Evolutionary conservation across 768 basidiomycete genomes (phyloP).

Genomic region (Rhodotorula taiwanensis): DNA sequence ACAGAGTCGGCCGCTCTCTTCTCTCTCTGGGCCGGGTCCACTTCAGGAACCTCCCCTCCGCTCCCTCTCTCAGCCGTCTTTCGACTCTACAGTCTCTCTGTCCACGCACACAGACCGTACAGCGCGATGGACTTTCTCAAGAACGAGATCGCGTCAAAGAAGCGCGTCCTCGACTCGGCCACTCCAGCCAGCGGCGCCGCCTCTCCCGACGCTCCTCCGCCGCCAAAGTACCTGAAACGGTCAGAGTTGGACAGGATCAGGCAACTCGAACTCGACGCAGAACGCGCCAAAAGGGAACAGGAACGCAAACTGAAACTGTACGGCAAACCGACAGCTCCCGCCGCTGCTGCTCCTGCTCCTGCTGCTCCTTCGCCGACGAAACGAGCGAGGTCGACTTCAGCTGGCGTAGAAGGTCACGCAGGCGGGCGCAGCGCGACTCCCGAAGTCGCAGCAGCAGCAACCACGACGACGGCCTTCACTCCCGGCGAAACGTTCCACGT

Average conservation of each 20-base stretch:
- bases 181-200: conserved; percentile 31
- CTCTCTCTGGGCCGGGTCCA: too few relatives aligned
- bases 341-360: conserved; percentile 44
- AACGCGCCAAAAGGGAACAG: conserved; percentile 50
- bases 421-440: too few relatives aligned
- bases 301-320: conserved; percentile 43
- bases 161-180: conserved; percentile 59
- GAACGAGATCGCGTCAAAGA: conserved; percentile 68
- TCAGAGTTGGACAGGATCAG: conserved; percentile 74
- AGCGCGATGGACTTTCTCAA: conserved; percentile 85
- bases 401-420: too few relatives aligned
- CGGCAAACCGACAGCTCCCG: conserved; percentile 36
- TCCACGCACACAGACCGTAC: too few relatives aligned
- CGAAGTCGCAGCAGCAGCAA: too few relatives aligned
- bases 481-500: conserved; percentile 61
- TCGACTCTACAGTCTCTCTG: too few relatives aligned
- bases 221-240: conserved; percentile 80
- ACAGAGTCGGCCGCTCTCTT: too few relatives aligned
- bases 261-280: conserved; percentile 50
- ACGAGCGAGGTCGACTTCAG: too few relatives aligned
- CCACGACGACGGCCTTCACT: too few relatives aligned
- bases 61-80: too few relatives aligned
- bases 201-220: conserved; percentile 34
- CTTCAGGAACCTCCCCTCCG: background rate
- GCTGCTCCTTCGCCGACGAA: too few relatives aligned